Evolutionary conservation across 805 yeast species (phyloP).

Genomic region (Cyberlindnera suaveolens): DNA sequence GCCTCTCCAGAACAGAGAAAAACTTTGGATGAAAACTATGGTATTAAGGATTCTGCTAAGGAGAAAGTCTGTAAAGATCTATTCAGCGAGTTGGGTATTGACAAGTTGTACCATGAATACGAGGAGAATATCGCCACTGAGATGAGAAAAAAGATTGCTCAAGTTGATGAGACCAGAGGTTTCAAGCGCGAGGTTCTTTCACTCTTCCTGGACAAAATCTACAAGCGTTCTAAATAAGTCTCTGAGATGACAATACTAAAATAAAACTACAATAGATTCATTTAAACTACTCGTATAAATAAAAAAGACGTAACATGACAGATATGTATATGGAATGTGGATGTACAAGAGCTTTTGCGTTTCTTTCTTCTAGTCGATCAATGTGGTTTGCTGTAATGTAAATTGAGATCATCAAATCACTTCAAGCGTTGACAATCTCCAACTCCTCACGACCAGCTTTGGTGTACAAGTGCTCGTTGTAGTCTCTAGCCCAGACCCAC

Average conservation of each 20-base stretch:
- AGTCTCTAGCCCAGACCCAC: slow-evolving; percentile 84
- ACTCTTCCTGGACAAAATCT: slow-evolving; percentile 81
- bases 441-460: slow-evolving; percentile 97
- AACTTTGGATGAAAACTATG: slow-evolving; percentile 82
- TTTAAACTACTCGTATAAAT: background rate
- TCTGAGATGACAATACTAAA: background rate
- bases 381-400: background rate
- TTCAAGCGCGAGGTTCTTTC: slow-evolving; percentile 83
- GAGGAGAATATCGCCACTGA: slow-evolving; percentile 73
- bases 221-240: slow-evolving; percentile 80
- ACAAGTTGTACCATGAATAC: slow-evolving; percentile 64
- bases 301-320: background rate
- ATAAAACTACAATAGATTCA: background rate
- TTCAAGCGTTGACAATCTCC: slow-evolving; percentile 47
- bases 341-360: too few relatives aligned
- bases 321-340: background rate
- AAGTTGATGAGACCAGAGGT: slow-evolving; percentile 87
- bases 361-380: too few relatives aligned
- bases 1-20: slow-evolving; percentile 78
- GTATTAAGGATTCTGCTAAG: slow-evolving; percentile 62
- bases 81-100: slow-evolving; percentile 69
- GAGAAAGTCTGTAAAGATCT: slow-evolving; percentile 70
- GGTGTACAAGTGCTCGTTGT: slow-evolving; percentile 91
- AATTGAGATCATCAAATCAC: background rate
- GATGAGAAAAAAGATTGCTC: slow-evolving; percentile 57